Percentiles rank a stretch among this genome's conserved stretches.
phyloP scores from a whole-genome alignment of 192 early-diverging fungal species.

The Spinellus fusiger region DNA sequence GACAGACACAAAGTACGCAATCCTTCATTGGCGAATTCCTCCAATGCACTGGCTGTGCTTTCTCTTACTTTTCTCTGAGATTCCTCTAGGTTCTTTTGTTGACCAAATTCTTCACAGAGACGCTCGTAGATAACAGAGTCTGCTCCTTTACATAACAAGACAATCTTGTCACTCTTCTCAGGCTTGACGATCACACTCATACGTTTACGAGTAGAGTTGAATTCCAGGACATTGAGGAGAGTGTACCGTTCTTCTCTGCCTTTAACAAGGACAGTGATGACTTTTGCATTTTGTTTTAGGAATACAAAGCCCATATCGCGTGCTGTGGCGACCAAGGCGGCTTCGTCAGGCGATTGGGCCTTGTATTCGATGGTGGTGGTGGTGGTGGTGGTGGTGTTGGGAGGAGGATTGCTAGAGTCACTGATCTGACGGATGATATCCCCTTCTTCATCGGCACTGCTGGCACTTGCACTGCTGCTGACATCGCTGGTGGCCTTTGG shows the following conservation, averaged over 20 bases:
- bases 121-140: conserved; percentile 90
- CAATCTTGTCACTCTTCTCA: conserved; percentile 56
- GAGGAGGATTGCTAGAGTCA: no score
- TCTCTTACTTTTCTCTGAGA: conserved; percentile 65
- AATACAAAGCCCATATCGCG: conserved; percentile 81
- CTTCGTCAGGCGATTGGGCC: conserved; percentile 93
- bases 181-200: conserved; percentile 89
- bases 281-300: conserved; percentile 63
- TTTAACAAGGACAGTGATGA: conserved; percentile 63
- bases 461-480: no score
- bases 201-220: conserved; percentile 92
- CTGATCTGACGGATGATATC: no score
- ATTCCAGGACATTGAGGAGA: conserved; percentile 74
- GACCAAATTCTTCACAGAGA: conserved; percentile 38
- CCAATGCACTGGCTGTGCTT: conserved; percentile 69
- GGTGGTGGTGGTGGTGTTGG: no score
- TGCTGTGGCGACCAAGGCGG: conserved; percentile 83
- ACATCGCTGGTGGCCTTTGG: no score
- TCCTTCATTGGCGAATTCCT: conserved; percentile 77
- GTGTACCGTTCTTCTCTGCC: conserved; percentile 63
- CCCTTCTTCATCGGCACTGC: conserved; percentile 21
- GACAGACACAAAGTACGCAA: conserved; percentile 88
- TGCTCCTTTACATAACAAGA: conserved; percentile 90
- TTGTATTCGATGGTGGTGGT: conserved; percentile 92
- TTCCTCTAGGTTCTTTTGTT: conserved; percentile 32